phyloP scores from a whole-genome alignment of 495 filamentous ascomycete genomes.

The Cladorrhinum samala region DNA sequence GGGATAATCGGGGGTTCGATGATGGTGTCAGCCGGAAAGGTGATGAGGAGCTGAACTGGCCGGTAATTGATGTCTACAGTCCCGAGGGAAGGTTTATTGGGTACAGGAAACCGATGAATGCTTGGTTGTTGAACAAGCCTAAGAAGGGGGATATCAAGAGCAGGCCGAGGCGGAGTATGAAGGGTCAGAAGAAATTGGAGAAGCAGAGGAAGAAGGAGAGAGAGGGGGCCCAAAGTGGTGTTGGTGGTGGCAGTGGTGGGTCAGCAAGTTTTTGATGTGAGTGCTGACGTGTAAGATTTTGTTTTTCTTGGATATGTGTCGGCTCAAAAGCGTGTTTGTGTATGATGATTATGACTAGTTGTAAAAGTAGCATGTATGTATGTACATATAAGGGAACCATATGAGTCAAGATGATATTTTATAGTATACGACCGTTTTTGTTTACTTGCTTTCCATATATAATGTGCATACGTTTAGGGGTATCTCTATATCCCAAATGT shows the following conservation, averaged over 20 bases:
- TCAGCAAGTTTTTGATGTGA: no score
- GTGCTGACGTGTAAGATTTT: no score
- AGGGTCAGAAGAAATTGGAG: slow-evolving; percentile 47
- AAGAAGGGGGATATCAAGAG: slow-evolving; percentile 16
- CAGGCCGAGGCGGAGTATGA: slow-evolving; percentile 55
- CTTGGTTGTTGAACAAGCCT: slow-evolving; percentile 50
- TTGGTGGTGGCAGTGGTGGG: background rate
- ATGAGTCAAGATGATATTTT: no score
- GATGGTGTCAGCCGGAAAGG: slow-evolving; percentile 42
- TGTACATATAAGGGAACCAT: no score
- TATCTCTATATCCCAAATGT: no score
- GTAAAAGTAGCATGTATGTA: no score
- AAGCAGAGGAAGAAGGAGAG: slow-evolving; percentile 29
- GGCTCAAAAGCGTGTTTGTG: no score
- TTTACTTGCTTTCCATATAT: no score
- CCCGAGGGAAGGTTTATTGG: slow-evolving; percentile 76
- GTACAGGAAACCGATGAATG: slow-evolving; percentile 64
- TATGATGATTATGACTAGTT: no score
- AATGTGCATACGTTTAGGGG: no score
- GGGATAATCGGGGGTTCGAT: slow-evolving; percentile 9
- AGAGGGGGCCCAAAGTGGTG: background rate
- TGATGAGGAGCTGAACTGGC: slow-evolving; percentile 38
- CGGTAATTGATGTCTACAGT: slow-evolving; percentile 75
- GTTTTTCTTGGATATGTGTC: no score
- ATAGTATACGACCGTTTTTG: no score